phyloP scores from a whole-genome alignment of 768 basidiomycete genomes.

The Pholiota microspora region DNA sequence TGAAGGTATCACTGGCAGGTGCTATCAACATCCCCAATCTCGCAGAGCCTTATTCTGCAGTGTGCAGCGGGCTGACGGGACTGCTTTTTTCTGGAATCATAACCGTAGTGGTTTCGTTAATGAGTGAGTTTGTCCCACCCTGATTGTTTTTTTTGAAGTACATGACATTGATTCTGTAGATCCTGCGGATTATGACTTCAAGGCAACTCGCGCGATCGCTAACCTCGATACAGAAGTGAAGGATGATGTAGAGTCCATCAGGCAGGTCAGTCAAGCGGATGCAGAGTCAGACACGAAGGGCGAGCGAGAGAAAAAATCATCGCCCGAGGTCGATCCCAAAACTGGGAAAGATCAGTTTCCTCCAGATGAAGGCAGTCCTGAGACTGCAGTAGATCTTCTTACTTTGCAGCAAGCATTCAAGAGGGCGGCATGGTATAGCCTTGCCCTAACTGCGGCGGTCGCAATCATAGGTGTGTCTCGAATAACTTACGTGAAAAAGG shows the following conservation, averaged over 20 bases:
- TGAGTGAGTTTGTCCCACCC: conserved; percentile 18
- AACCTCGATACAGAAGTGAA: conserved; percentile 23
- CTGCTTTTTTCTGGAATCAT: conserved; percentile 36
- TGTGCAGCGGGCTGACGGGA: conserved; percentile 36
- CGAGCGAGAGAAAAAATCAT: background rate
- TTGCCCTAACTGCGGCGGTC: conserved; percentile 29
- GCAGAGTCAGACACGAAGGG: background rate
- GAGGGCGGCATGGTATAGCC: conserved; percentile 31
- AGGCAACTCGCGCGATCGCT: conserved; percentile 31
- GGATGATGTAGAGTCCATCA: conserved; percentile 13
- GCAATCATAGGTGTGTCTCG: conserved; percentile 28
- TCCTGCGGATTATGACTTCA: conserved; percentile 38
- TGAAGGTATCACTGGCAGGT: conserved; percentile 26
- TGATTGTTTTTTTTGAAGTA: background rate
- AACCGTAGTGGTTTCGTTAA: conserved; percentile 31
- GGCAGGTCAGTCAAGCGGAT: background rate
- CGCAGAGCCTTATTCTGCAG: conserved; percentile 37
- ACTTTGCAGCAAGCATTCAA: conserved; percentile 28
- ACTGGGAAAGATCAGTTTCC: background rate
- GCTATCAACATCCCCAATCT: conserved; percentile 33
- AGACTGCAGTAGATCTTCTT: conserved; percentile 7
- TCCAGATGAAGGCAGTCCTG: background rate
- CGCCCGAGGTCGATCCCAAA: background rate
- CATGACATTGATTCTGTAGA: conserved; percentile 6
- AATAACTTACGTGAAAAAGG: background rate